Base-by-base conservation (phyloP, 2,329 filamentous ascomycete genomes). In the Penicillium sp. region DNA sequence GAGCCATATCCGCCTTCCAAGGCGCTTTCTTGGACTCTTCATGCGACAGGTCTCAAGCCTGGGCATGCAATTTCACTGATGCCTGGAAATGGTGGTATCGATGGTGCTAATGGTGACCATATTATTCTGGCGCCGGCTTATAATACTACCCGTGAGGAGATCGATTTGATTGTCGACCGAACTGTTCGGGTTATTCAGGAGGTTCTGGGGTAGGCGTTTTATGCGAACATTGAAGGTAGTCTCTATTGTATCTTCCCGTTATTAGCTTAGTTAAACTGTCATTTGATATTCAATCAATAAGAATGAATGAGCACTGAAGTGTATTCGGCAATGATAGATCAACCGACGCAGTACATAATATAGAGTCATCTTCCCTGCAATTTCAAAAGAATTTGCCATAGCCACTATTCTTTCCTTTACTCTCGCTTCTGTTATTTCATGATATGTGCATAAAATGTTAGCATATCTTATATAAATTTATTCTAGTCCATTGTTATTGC, bases 61-160 rank as follows among this genome's bases (percentile, higher is more conserved):
- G 61, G 61, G 38, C 73, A 78, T 68, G 75, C 73, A 38, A 78
- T 84, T 53, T 77, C 76, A 2, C 58, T 84, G 3, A 83, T 84
- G 58, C 79, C 80, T 2, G 82, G 82, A 1, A 74, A 67, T 14
- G 82, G 81, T 3, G 77, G 77, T 2, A 75, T 72, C 2, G 78
- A 84, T 63, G 82, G 82, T 9, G 67, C 64, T 12, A 68, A 69
- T 28, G 82, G 82, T 4, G 82, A 85, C 63, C 79, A 83, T 64
- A 73, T 83, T 46, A 70, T 84, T 28, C 61, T 85, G 38, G 77
- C 80, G 0, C 82, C 82, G 2, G 74, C 82, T 3, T 85, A 80
- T 67, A 83, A 77, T 52, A 72, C 80, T 40, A 80, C 75, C 0
- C 67, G 73, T 10, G 72, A 67, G 4, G 80, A 84, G 10, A 68